Evolutionary conservation across 768 basidiomycete genomes (phyloP).

Genomic region (Amanita brunnescens): DNA sequence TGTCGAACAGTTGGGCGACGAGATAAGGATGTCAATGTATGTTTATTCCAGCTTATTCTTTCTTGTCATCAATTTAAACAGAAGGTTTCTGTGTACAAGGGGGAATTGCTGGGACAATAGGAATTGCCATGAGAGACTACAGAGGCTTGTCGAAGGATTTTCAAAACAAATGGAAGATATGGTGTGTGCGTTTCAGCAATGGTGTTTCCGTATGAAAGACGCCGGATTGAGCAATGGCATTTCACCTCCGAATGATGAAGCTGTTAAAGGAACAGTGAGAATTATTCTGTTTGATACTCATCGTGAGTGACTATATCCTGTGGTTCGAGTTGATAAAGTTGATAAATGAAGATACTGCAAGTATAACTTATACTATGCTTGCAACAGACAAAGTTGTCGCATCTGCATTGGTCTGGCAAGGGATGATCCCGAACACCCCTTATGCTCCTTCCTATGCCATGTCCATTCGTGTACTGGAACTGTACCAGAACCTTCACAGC

Average conservation of each 20-base stretch:
- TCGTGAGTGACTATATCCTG: neutral
- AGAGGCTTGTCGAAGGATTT: too few relatives aligned
- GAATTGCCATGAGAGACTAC: too few relatives aligned
- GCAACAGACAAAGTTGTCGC: conserved; percentile 3
- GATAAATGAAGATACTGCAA: neutral
- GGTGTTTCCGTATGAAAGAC: conserved; percentile 1
- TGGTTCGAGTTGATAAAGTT: neutral
- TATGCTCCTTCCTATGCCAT: conserved; percentile 13
- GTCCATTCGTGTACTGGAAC: conserved; percentile 14
- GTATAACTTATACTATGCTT: neutral
- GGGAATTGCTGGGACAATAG: too few relatives aligned
- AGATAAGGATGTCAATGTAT: too few relatives aligned
- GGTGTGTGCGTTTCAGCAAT: conserved; percentile 9
- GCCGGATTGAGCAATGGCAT: too few relatives aligned
- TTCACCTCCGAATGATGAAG: neutral
- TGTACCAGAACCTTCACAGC: conserved; percentile 13
- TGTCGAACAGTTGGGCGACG: too few relatives aligned
- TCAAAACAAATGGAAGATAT: conserved; percentile 5
- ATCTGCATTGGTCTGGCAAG: conserved; percentile 14
- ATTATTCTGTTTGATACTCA: conserved; percentile 5
- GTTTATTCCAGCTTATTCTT: too few relatives aligned
- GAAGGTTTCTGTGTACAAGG: too few relatives aligned
- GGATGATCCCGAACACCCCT: conserved; percentile 19
- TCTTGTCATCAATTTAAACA: too few relatives aligned
- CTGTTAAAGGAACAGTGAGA: neutral